Percentiles rank a stretch among this genome's conserved stretches.
These are phyloP conservation scores for Bruguiera gymnorhiza DNA, from an alignment of 345 rosid genomes.

Conservation along the genomic window DNA sequence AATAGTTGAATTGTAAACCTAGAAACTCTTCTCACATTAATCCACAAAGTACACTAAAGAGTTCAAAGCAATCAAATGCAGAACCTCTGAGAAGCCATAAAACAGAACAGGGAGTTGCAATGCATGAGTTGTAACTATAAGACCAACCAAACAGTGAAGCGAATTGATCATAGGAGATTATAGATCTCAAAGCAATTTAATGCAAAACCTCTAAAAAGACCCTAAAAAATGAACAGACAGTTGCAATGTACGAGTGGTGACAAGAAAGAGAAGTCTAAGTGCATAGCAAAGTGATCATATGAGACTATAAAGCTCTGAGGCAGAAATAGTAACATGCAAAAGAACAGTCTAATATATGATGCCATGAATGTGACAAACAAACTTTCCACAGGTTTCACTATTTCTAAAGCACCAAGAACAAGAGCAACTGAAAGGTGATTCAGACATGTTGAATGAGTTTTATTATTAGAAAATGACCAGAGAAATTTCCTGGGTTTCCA, in stretches of 20 bases:
- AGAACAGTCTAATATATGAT: too few relatives aligned
- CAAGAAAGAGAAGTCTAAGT: too few relatives aligned
- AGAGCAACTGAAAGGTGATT: not conserved
- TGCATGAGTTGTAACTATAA: too few relatives aligned
- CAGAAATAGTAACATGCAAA: too few relatives aligned
- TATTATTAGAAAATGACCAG: not conserved
- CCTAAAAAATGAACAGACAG: too few relatives aligned
- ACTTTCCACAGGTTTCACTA: not conserved
- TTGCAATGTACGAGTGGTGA: too few relatives aligned
- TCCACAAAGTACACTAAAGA: not conserved
- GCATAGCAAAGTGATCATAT: too few relatives aligned
- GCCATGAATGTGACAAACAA: not conserved
- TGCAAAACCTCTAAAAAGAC: too few relatives aligned
- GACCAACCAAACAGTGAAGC: too few relatives aligned
- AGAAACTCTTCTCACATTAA: not conserved
- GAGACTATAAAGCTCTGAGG: too few relatives aligned
- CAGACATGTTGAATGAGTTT: not conserved
- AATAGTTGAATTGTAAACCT: not conserved
- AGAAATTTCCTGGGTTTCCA: not conserved
- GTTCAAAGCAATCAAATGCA: not conserved
- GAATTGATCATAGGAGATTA: too few relatives aligned
- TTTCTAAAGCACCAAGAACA: not conserved
- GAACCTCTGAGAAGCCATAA: not conserved
- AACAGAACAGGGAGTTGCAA: not conserved
- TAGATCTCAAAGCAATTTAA: too few relatives aligned